These are phyloP conservation scores for Mollisiaceae sp. DNA, from an alignment of 2,329 filamentous ascomycete genomes.

Conservation along the genomic window DNA sequence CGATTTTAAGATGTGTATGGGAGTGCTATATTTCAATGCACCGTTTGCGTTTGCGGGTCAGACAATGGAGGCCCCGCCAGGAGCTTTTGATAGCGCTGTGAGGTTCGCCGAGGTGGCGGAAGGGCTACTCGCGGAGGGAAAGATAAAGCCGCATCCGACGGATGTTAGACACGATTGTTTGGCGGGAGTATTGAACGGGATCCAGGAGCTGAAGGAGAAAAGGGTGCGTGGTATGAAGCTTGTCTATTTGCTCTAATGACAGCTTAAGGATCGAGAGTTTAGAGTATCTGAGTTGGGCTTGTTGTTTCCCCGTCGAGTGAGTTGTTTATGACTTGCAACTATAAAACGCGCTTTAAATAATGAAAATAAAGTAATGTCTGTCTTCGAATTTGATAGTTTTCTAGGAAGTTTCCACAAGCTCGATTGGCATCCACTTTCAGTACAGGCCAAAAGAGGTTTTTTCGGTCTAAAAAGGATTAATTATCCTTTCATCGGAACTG, in stretches of 20 bases:
- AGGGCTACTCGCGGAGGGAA: not conserved
- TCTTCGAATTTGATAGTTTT: too few species aligned
- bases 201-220: conserved; percentile 13
- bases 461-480: too few species aligned
- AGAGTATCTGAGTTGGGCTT: not conserved
- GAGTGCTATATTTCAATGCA: conserved; percentile 14
- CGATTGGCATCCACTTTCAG: too few species aligned
- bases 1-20: conserved; percentile 1
- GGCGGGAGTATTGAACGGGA: not conserved
- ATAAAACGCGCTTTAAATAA: too few species aligned
- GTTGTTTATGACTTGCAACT: too few species aligned
- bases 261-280: not conserved
- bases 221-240: not conserved
- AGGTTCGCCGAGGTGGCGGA: not conserved
- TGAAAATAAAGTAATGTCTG: too few species aligned
- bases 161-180: conserved; percentile 1
- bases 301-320: too few species aligned
- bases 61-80: not conserved
- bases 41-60: conserved; percentile 1
- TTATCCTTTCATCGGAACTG: too few species aligned
- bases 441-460: too few species aligned
- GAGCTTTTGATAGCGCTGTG: conserved; percentile 9
- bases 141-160: conserved; percentile 1
- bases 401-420: too few species aligned
- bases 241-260: conserved; percentile 5